phyloP scores from a whole-genome alignment of 2,329 filamentous ascomycete genomes.

The Monosporascus sp. region DNA sequence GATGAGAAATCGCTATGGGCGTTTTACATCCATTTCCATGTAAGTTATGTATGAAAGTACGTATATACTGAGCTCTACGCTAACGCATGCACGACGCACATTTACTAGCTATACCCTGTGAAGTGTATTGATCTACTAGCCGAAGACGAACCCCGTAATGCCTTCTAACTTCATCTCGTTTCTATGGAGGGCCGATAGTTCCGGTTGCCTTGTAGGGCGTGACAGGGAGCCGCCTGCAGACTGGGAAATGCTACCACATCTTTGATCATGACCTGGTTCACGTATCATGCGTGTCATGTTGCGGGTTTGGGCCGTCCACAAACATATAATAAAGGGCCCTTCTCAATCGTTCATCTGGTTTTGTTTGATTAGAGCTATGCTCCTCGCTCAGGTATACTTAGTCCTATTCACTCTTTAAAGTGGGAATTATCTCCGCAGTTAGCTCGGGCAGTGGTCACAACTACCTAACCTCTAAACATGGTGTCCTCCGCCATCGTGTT shows the following conservation, averaged over 20 bases:
- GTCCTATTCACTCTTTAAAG: constrained; percentile 9
- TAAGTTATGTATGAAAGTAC: no score
- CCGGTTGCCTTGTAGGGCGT: background rate
- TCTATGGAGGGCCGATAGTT: background rate
- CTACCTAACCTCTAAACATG: constrained; percentile 15
- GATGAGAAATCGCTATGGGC: no score
- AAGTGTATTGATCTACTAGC: no score
- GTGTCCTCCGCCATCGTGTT: constrained; percentile 15
- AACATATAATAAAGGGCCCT: background rate
- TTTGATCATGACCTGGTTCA: background rate
- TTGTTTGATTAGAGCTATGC: no score
- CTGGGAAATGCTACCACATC: background rate
- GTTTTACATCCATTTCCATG: no score
- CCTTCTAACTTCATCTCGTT: background rate
- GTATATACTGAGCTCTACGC: no score
- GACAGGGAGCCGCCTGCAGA: background rate
- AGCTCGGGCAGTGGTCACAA: background rate
- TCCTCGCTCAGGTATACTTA: background rate
- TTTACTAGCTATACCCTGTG: no score
- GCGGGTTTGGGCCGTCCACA: background rate
- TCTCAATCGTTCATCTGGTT: no score
- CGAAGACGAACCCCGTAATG: background rate
- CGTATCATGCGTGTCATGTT: background rate
- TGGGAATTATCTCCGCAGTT: constrained; percentile 6
- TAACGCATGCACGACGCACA: no score